Percentiles rank a stretch among this genome's conserved stretches.
These are phyloP conservation scores for Sarocladium oryzae DNA, from an alignment of 2,329 filamentous ascomycete genomes.

Conservation along the genomic window DNA sequence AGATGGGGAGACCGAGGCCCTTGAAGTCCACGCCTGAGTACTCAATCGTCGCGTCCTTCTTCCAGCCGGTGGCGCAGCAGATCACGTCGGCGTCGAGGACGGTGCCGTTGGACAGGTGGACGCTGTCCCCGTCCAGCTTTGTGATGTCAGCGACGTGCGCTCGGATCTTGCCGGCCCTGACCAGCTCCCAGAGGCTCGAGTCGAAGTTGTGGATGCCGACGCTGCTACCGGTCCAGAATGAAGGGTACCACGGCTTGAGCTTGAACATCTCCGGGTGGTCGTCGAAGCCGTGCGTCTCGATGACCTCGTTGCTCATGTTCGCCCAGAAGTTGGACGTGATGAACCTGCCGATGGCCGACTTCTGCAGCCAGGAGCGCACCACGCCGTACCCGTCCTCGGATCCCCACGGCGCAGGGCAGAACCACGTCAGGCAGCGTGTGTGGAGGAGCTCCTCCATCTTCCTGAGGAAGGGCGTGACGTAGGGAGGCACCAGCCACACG, in stretches of 20 bases:
- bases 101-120: conserved; percentile 35
- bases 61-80: conserved; percentile 48
- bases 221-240: conserved; percentile 41
- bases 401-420: conserved; percentile 62
- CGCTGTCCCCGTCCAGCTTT: conserved; percentile 27
- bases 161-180: conserved; percentile 38
- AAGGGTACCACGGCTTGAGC: conserved; percentile 32
- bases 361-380: conserved; percentile 40
- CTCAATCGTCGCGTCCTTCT: conserved; percentile 34
- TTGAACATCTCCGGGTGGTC: conserved; percentile 30
- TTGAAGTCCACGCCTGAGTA: conserved; percentile 21
- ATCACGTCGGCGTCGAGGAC: conserved; percentile 37
- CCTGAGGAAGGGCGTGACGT: conserved; percentile 55
- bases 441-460: conserved; percentile 50
- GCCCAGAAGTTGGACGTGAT: conserved; percentile 44
- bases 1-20: conserved; percentile 13
- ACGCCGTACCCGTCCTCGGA: conserved; percentile 42
- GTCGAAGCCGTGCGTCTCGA: conserved; percentile 38
- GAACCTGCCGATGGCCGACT: conserved; percentile 39
- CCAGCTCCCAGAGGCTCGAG: conserved; percentile 42
- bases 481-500: conserved; percentile 44
- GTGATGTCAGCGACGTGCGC: conserved; percentile 42
- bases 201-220: conserved; percentile 49
- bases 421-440: conserved; percentile 55
- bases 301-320: conserved; percentile 38